A percentile compares a stretch with the other conserved stretches of the same genome.
phyloP scores from a whole-genome alignment of 768 basidiomycete genomes.

The Gautieria morchelliformis region DNA sequence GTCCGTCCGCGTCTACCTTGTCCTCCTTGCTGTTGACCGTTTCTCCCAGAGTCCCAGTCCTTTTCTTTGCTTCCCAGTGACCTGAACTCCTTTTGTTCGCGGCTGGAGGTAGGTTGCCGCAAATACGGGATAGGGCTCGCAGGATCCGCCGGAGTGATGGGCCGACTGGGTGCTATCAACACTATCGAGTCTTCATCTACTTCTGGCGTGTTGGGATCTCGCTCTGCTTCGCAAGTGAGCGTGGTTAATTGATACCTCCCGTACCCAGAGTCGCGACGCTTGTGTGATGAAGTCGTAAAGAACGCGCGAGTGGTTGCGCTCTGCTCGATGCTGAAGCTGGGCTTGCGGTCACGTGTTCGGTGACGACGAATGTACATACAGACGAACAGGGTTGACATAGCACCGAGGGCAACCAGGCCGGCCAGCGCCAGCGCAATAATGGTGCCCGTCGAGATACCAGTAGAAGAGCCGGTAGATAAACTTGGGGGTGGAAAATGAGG shows the following conservation, averaged over 20 bases:
- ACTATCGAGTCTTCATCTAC: neutral
- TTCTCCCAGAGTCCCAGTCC: neutral
- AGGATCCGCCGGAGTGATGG: neutral
- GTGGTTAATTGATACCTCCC: neutral
- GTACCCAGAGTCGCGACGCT: neutral
- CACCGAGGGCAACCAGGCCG: constrained; percentile 39
- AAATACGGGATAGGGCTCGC: neutral
- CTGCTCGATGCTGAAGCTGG: too few relatives aligned
- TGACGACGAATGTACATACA: neutral
- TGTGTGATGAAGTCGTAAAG: too few relatives aligned
- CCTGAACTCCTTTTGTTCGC: neutral
- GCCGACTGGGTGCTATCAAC: neutral
- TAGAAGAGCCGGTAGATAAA: constrained; percentile 13
- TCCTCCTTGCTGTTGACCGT: too few relatives aligned
- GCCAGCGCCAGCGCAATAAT: constrained; percentile 60
- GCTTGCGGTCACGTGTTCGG: neutral
- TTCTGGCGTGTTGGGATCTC: too few relatives aligned
- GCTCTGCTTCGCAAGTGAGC: neutral
- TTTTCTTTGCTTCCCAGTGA: neutral
- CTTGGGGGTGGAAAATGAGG: too few relatives aligned
- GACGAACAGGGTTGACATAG: neutral
- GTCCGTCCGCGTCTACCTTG: too few relatives aligned
- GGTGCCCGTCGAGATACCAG: constrained; percentile 37
- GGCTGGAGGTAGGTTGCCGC: neutral
- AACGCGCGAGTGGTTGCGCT: too few relatives aligned